These are phyloP conservation scores for Geopyxis carbonaria DNA, from an alignment of 495 filamentous ascomycete genomes.

Conservation along the genomic window DNA sequence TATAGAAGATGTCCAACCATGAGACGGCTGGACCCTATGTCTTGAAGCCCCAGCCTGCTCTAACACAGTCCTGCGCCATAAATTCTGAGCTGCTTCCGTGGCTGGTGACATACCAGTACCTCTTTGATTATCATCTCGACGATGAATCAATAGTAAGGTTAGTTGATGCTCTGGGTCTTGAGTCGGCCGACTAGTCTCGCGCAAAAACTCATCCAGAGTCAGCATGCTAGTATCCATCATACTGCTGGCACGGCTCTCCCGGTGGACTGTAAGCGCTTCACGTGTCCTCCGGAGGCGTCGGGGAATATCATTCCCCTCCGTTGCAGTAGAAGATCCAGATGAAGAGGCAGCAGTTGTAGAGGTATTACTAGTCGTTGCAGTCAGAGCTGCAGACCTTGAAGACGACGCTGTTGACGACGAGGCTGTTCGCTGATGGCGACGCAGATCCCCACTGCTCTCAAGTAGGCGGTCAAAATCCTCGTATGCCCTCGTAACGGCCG, in stretches of 20 bases:
- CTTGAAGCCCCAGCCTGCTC: no score
- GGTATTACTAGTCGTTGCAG: no score
- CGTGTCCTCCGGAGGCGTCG: not conserved
- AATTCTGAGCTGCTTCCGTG: not conserved
- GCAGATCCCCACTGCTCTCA: no score
- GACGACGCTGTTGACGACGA: no score
- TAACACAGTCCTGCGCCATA: no score
- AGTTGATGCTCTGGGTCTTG: slow-evolving; percentile 15
- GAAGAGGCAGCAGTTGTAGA: slow-evolving; percentile 4
- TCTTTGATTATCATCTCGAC: slow-evolving; percentile 3
- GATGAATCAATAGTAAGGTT: slow-evolving; percentile 11
- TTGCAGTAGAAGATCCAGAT: not conserved
- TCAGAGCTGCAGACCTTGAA: no score
- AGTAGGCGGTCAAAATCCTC: no score
- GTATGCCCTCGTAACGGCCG: no score
- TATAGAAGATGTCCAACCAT: no score
- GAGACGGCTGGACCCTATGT: no score
- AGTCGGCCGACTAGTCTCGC: slow-evolving; percentile 13
- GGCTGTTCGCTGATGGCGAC: no score
- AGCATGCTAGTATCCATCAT: slow-evolving; percentile 14
- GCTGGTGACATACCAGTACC: not conserved
- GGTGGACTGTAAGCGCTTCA: not conserved
- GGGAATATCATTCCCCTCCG: not conserved
- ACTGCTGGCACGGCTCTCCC: slow-evolving; percentile 7
- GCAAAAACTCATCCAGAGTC: slow-evolving; percentile 21